Base-by-base conservation (phyloP, 371 early-diverging fungal genomes). In the Actinomortierella ambigua region DNA sequence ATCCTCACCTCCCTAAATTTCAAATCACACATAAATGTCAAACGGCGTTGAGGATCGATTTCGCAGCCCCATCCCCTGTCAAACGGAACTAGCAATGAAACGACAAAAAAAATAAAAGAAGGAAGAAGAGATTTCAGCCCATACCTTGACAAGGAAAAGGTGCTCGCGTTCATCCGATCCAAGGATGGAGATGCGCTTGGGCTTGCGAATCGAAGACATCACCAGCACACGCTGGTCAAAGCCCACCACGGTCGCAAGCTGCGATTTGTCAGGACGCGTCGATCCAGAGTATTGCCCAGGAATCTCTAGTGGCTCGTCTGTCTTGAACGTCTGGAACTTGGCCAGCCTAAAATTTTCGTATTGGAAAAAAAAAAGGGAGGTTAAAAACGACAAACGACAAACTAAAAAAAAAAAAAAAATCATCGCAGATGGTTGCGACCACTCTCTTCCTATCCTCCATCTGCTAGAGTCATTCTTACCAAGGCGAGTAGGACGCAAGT, bases 231-330 rank as follows among this genome's bases (percentile, higher is more conserved):
- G 65, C 5, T 83, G 78, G 50, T 87, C 83, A 77, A 93, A 88
- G 17, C 82, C 77, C 1, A 83, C 69, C 54, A 93, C 84, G 6
- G 80, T 85, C 3, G 83, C 83, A 47, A 84, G 82, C 8, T 79
- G 73, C 47, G 80, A 76, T 5, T 82, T 81, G 13, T 76, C 50
- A 1, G 89, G 90, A 13, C 77, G 77, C 13, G 52, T 34, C 0
- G 73, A 18, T 0, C 88, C 88, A 3, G 75, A 67, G 57, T 89
- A 90, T 55, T 93, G 93, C 2, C 93, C 93, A 39, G 93, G 93
- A 2, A 93, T 81, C 65, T 91, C 92, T 15, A 93, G 63, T 9
- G 77, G 57, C 67, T 84, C 63, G 8, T 63, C 46, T n/a, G 62
- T 49, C 24, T 73, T 63, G 14, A 63, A 57, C 22, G 75, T 44